Evolutionary conservation across 768 basidiomycete species (phyloP).

Genomic region (Tylopilus balloui): DNA sequence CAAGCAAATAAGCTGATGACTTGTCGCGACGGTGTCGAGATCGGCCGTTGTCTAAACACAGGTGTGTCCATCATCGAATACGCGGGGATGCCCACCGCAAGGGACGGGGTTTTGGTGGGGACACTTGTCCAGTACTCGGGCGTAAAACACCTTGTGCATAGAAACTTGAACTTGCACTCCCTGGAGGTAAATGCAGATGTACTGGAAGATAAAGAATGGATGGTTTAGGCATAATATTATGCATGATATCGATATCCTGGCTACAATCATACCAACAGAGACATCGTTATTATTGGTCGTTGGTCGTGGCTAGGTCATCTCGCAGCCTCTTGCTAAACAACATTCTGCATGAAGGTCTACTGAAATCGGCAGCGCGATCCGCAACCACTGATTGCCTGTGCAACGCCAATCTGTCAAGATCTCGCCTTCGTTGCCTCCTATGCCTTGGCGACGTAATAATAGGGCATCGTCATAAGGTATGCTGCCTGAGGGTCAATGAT

Average conservation of each 20-base stretch:
- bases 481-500: neutral
- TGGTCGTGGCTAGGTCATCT: neutral
- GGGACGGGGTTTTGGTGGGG: conserved; percentile 25
- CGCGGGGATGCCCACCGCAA: conserved; percentile 24
- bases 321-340: neutral
- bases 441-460: neutral
- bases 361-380: neutral
- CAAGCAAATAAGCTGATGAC: conserved; percentile 37
- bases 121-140: conserved; percentile 52
- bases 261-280: conserved; percentile 8
- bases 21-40: conserved; percentile 31
- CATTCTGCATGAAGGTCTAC: neutral
- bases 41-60: conserved; percentile 25
- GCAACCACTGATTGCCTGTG: neutral
- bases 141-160: conserved; percentile 44
- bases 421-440: neutral
- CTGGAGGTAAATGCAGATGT: conserved; percentile 54
- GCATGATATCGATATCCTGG: conserved; percentile 17
- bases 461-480: neutral
- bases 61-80: conserved; percentile 57
- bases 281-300: neutral
- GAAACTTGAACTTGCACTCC: conserved; percentile 23
- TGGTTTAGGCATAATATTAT: neutral
- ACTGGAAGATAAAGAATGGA: conserved; percentile 9
- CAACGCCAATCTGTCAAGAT: neutral